These are phyloP conservation scores for Clitopilus hobsonii DNA, from an alignment of 768 basidiomycete species.

Conservation along the genomic window DNA sequence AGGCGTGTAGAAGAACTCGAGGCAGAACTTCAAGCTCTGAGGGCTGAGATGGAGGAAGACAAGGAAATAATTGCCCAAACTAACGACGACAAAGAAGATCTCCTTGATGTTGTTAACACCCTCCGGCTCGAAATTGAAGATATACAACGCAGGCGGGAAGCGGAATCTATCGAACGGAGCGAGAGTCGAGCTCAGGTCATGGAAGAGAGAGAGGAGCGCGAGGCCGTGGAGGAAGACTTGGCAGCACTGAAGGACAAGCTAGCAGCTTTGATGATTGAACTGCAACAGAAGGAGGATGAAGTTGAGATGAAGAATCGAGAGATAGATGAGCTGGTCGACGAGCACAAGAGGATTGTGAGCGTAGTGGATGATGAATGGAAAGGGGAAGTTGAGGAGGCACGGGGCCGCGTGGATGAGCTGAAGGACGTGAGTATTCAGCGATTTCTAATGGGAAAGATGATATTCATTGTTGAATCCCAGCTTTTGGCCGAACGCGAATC, in stretches of 20 bases:
- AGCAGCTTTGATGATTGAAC: conserved; percentile 75
- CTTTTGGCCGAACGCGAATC: conserved; percentile 75
- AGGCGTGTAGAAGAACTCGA: conserved; percentile 54
- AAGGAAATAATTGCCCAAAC: conserved; percentile 46
- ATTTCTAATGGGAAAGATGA: not conserved
- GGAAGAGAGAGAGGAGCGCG: conserved; percentile 70
- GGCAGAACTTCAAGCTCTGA: conserved; percentile 60
- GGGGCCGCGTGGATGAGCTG: conserved; percentile 75
- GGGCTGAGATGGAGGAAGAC: conserved; percentile 52
- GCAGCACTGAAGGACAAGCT: conserved; percentile 72
- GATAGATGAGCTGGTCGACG: conserved; percentile 71
- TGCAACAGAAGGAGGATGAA: conserved; percentile 86
- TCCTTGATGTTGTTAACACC: conserved; percentile 60
- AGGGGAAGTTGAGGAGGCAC: conserved; percentile 80
- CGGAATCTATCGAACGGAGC: conserved; percentile 64
- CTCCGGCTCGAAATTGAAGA: conserved; percentile 67
- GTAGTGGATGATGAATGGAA: conserved; percentile 83
- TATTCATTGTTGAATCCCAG: conserved; percentile 31
- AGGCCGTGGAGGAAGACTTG: conserved; percentile 75
- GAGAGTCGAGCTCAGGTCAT: conserved; percentile 67
- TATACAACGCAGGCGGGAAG: conserved; percentile 54
- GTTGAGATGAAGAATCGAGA: conserved; percentile 73
- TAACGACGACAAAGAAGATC: conserved; percentile 71
- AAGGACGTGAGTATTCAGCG: conserved; percentile 48
- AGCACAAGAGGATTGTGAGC: conserved; percentile 69